These are phyloP conservation scores for Vitis hybrid DNA, from an alignment of 177 flowering plant species.

Conservation along the genomic window DNA sequence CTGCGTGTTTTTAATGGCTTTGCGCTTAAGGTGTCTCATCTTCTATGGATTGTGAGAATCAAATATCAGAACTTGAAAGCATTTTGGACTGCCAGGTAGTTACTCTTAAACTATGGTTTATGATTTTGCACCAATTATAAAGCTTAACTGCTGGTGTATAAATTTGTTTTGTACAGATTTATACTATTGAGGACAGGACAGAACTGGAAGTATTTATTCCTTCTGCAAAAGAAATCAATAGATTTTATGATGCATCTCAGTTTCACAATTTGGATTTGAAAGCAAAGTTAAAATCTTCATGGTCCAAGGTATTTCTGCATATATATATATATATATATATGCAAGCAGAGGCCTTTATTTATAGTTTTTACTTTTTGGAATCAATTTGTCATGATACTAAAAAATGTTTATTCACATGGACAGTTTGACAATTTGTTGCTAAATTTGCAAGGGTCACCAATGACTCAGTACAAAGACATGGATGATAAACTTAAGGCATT, in stretches of 20 bases:
- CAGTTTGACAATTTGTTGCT: conserved; percentile 63
- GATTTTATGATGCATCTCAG: conserved; percentile 44
- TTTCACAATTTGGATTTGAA: conserved; percentile 41
- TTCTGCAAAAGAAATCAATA: conserved; percentile 45
- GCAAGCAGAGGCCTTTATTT: not conserved
- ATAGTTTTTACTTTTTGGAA: not conserved
- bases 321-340: not conserved
- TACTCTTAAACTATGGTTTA: not conserved
- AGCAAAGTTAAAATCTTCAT: conserved; percentile 45
- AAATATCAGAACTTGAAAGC: conserved; percentile 74
- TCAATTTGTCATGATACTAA: conserved; percentile 1
- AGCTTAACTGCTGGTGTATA: not conserved
- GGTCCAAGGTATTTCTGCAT: conserved; percentile 55
- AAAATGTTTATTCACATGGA: conserved; percentile 11
- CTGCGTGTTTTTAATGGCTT: not conserved
- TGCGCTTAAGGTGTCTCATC: conserved; percentile 60
- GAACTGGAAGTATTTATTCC: conserved; percentile 62
- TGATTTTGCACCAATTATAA: not conserved
- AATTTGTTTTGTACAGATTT: conserved; percentile 43
- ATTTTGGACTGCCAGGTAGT: conserved; percentile 76
- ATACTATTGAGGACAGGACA: conserved; percentile 49
- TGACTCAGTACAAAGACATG: conserved; percentile 42
- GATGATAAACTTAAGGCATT: conserved; percentile 44
- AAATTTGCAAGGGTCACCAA: conserved; percentile 33
- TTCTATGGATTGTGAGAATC: conserved; percentile 55